Percentiles rank a stretch among this genome's conserved stretches.
Evolutionary conservation across 139 green algal genomes (phyloP).

Genomic region (Haematococcus sp.): DNA sequence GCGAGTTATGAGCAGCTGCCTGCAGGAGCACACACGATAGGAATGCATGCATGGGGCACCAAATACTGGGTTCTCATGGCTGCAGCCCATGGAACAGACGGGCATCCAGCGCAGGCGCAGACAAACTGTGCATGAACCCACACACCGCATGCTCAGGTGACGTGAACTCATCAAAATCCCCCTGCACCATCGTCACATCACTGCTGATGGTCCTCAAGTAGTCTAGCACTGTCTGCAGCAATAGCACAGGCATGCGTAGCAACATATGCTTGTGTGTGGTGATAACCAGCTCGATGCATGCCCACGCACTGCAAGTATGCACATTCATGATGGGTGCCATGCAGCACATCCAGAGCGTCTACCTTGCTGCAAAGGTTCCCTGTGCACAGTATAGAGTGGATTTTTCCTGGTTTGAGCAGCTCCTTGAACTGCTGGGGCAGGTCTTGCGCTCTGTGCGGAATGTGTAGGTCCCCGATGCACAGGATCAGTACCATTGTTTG

Average conservation of each 20-base stretch:
- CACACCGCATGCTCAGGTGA: slow-evolving; percentile 64
- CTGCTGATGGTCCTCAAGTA: slow-evolving; percentile 82
- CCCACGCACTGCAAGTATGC: too few species aligned
- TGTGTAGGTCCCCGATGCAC: slow-evolving; percentile 90
- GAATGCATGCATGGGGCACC: neutral
- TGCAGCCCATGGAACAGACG: too few species aligned
- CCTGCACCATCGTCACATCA: slow-evolving; percentile 75
- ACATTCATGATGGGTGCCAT: too few species aligned
- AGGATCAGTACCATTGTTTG: slow-evolving; percentile 93
- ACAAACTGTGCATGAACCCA: neutral
- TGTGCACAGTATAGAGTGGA: slow-evolving; percentile 84
- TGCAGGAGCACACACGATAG: neutral
- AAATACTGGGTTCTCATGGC: too few species aligned
- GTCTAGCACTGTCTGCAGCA: slow-evolving; percentile 76
- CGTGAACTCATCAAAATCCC: slow-evolving; percentile 89
- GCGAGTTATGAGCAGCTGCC: neutral
- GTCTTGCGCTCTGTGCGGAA: slow-evolving; percentile 81
- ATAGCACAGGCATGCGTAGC: slow-evolving; percentile 6
- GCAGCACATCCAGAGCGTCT: too few species aligned
- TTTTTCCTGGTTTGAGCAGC: slow-evolving; percentile 92
- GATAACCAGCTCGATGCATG: too few species aligned
- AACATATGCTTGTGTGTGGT: too few species aligned
- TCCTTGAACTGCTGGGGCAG: slow-evolving; percentile 89
- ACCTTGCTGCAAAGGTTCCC: slow-evolving; percentile 90
- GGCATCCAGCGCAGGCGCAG: too few species aligned